Evolutionary conservation across 345 rosid genomes (phyloP), one percentile per base, ranked within the genome.

Genomic region (Syzygium oleosum): DNA sequence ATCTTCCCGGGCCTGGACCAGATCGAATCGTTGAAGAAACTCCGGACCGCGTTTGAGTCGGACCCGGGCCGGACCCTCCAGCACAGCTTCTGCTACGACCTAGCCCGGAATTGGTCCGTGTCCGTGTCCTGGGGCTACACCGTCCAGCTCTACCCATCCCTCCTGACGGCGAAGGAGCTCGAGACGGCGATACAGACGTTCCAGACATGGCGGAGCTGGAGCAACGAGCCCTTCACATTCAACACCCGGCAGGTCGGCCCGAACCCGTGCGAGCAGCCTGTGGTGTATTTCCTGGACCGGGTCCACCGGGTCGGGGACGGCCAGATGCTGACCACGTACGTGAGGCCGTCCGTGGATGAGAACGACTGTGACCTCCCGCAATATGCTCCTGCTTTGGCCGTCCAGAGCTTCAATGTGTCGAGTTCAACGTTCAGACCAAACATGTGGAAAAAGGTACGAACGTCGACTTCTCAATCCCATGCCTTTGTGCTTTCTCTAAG

Each of bases 61-160:
- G 99, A 97, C 87, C 98, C 96, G 31, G 90, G 92, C 89, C 94
- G 98, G 90, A 88, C 90, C 61, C 91, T 97, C 49, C 99, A 97
- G 80, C 95, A 93, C 54, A 96, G 94, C 87, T 94, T 95, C 89
- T 96, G 99, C 87, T 91, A 95, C 84, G 98, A 95, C 91, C 51
- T 86, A 51, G 91, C 29, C 27, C 92, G 95, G 5, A 94, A 93
- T 52, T 95, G 98, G 97, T 93, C 96, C 12, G 87, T 96, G 79
- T 96, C 99, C 8, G 92, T 95, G 16, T 95, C 99, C 1, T 97
- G 99, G 99, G 98, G 99, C 5, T 97, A 95, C 91, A 92, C 95
- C 3, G 77, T 95, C 11, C 99, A 95, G 85, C 83, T 97, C 46
- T 95, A 95, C 87, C 96, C 97, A 0, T 92, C 90, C 4, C 10